Conservation (phyloP, 2,329 filamentous ascomycete species). For the Colletotrichum tamarilloi region DNA sequence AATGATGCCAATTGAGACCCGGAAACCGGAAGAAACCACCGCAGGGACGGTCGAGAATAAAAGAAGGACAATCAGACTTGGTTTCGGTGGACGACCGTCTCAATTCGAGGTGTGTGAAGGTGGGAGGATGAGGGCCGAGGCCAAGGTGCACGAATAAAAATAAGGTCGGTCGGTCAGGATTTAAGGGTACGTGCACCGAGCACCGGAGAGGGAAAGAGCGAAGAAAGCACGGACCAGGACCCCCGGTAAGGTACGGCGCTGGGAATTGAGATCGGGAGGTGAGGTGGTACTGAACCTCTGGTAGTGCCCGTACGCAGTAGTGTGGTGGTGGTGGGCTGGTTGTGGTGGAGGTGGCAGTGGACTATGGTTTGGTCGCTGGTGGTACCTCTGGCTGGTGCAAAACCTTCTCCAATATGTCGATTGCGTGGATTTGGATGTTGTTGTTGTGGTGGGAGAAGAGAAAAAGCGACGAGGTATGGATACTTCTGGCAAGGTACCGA, state of each 20-base stretch:
- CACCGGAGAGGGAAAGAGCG: conserved; percentile 35
- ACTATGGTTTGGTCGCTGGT: no score
- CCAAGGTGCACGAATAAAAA: conserved; percentile 36
- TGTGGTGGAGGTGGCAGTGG: background rate
- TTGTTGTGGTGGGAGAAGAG: background rate
- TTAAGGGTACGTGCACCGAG: conserved; percentile 36
- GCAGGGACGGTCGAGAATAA: background rate
- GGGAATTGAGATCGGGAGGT: background rate
- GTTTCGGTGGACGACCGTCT: conserved; percentile 25
- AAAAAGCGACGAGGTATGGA: conserved; percentile 1
- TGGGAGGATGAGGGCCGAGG: conserved; percentile 35
- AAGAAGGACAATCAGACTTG: conserved; percentile 8
- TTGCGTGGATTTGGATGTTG: background rate
- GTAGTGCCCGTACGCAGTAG: background rate
- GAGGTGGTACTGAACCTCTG: background rate
- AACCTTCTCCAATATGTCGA: background rate
- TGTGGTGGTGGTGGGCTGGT: background rate
- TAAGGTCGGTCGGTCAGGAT: conserved; percentile 36
- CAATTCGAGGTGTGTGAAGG: conserved; percentile 34
- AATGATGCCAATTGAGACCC: conserved; percentile 27
- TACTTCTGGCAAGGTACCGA: conserved; percentile 25
- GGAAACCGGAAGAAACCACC: conserved; percentile 3
- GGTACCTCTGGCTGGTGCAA: background rate
- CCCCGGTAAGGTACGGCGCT: background rate
- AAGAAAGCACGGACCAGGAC: conserved; percentile 19